Percentiles rank a stretch among this genome's conserved stretches.
Conservation (phyloP, 352 stramenopile species). For the Pythium phragmiticola region DNA sequence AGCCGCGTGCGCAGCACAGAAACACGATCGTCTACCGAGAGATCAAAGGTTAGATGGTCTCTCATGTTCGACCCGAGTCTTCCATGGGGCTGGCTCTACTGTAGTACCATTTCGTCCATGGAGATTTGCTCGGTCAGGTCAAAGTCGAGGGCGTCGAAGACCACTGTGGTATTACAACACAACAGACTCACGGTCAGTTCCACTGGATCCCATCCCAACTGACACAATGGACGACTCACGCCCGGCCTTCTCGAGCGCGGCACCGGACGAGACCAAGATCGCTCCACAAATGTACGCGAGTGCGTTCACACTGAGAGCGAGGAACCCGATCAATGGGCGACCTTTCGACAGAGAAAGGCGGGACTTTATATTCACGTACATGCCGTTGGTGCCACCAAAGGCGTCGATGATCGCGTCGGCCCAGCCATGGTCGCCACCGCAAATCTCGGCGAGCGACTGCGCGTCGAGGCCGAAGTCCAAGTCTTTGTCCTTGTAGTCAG, state of each 20-base stretch:
- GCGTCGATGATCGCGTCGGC: constrained; percentile 53
- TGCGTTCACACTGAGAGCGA: constrained; percentile 49
- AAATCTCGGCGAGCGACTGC: constrained; percentile 43
- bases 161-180: constrained; percentile 30
- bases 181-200: neutral
- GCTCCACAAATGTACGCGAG: constrained; percentile 65
- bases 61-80: no score
- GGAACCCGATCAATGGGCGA: neutral
- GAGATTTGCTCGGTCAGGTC: constrained; percentile 67
- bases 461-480: constrained; percentile 69
- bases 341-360: neutral
- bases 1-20: constrained; percentile 51
- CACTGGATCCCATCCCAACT: neutral
- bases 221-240: constrained; percentile 25
- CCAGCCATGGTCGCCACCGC: constrained; percentile 52
- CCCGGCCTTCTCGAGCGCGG: constrained; percentile 53
- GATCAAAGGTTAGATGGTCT: no score
- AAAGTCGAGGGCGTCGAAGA: constrained; percentile 79
- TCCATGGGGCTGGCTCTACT: no score
- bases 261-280: constrained; percentile 39
- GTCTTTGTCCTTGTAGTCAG: constrained; percentile 76
- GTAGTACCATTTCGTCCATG: constrained; percentile 70
- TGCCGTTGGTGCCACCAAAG: constrained; percentile 58
- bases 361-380: constrained; percentile 34
- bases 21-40: constrained; percentile 54